Conservation (phyloP, 2,329 filamentous ascomycete species). For the Domatiomyces globalis region DNA sequence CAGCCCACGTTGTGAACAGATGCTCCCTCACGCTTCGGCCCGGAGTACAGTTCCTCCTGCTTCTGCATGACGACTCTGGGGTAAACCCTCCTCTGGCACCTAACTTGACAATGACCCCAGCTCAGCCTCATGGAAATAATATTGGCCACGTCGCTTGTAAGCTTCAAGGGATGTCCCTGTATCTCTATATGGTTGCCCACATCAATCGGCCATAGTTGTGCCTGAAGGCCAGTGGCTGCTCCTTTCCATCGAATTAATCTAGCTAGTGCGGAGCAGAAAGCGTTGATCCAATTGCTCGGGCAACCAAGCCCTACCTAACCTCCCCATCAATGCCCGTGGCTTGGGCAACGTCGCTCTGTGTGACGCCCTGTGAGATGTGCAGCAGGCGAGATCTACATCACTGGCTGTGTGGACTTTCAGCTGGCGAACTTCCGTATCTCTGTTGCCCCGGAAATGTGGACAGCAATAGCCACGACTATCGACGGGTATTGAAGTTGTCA, state of each 20-base stretch:
- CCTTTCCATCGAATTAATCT: not conserved
- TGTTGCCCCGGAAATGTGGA: not conserved
- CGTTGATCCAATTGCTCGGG: not conserved
- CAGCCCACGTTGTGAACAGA: not conserved
- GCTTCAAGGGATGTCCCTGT: not conserved
- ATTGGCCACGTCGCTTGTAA: not conserved
- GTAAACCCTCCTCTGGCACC: not conserved
- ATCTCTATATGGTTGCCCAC: not conserved
- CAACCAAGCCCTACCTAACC: not conserved
- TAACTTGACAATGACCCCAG: not conserved
- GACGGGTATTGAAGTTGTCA: not conserved
- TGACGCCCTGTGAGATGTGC: not conserved
- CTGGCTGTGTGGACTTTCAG: not conserved
- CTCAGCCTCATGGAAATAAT: too few species aligned
- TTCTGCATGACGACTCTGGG: not conserved
- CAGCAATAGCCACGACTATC: not conserved
- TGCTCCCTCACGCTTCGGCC: not conserved
- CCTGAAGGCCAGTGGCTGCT: not conserved
- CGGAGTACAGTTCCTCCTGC: not conserved
- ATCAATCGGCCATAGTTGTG: not conserved
- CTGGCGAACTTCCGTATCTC: not conserved
- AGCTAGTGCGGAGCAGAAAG: not conserved
- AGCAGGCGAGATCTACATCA: not conserved
- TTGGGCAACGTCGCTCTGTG: not conserved
- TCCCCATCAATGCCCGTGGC: not conserved